These are phyloP conservation scores for Aspergillus texensis DNA, from an alignment of 2,329 filamentous ascomycete species.

Conservation along the genomic window DNA sequence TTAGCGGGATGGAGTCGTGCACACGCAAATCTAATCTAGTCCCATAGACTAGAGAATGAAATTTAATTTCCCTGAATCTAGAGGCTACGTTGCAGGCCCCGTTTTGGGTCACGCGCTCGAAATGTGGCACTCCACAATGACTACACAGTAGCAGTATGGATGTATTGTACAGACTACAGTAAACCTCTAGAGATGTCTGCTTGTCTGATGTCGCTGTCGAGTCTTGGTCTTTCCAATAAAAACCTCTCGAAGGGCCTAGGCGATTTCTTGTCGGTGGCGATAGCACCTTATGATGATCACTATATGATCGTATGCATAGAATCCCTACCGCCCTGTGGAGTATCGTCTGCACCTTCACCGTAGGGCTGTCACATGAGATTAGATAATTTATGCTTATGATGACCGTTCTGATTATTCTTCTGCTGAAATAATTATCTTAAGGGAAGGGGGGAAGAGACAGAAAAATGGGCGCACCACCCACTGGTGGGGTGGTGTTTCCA, in stretches of 20 bases:
- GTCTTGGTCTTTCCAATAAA: neutral
- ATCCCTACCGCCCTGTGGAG: neutral
- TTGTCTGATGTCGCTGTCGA: neutral
- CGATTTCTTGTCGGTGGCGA: neutral
- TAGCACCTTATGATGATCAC: neutral
- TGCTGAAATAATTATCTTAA: neutral
- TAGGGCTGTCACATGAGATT: neutral
- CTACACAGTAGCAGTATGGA: neutral
- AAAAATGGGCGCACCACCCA: neutral
- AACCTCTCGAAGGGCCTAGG: neutral
- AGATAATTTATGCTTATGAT: neutral
- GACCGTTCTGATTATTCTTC: neutral
- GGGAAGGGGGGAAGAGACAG: neutral
- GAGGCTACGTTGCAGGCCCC: neutral
- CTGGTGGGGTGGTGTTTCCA: neutral
- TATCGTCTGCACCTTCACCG: neutral
- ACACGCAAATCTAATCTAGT: neutral
- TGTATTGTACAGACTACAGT: neutral
- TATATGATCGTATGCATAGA: neutral
- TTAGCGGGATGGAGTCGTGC: neutral
- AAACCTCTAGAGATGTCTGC: neutral
- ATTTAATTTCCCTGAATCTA: neutral
- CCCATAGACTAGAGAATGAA: neutral
- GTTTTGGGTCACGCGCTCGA: neutral
- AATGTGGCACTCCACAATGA: conserved; percentile 3